Conservation (phyloP, 2,329 filamentous ascomycete genomes). For the Ceratocystis colombiana region DNA sequence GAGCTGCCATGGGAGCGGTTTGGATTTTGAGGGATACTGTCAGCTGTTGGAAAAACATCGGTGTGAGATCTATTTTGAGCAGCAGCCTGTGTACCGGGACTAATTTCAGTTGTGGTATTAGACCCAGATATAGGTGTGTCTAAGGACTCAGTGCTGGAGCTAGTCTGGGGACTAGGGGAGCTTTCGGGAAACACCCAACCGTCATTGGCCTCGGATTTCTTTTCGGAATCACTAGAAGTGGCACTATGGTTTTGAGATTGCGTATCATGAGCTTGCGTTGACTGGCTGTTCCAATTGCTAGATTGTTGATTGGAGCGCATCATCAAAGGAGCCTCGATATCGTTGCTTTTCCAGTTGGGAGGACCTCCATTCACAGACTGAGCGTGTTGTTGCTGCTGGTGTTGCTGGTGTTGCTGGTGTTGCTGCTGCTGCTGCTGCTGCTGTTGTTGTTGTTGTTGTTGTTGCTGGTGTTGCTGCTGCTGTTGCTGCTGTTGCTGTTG, state of each 20-base stretch:
- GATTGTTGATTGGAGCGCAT: conserved; percentile 40
- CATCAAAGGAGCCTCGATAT: conserved; percentile 42
- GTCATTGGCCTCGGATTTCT: conserved; percentile 45
- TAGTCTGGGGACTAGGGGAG: conserved; percentile 46
- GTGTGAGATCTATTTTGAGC: conserved; percentile 59
- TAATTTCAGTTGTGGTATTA: background rate
- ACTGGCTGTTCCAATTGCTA: background rate
- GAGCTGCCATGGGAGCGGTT: conserved; percentile 51
- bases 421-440: conserved; percentile 31
- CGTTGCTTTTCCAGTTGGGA: conserved; percentile 30
- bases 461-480: conserved; percentile 32
- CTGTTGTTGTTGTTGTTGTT: conserved; percentile 40
- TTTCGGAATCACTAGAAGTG: conserved; percentile 18
- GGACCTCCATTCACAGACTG: conserved; percentile 27
- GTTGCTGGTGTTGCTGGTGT: conserved; percentile 37
- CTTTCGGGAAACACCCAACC: conserved; percentile 91
- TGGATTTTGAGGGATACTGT: conserved; percentile 71
- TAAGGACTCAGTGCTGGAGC: conserved; percentile 36
- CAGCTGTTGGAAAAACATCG: conserved; percentile 75
- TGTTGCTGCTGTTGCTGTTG: conserved; percentile 36
- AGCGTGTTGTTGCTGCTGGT: conserved; percentile 42
- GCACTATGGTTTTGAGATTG: conserved; percentile 1
- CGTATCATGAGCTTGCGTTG: background rate
- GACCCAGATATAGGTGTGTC: conserved; percentile 18
- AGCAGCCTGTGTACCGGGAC: background rate